These are phyloP conservation scores for Actinomortierella ambigua DNA, from an alignment of 371 early-diverging fungal species.

Conservation along the genomic window DNA sequence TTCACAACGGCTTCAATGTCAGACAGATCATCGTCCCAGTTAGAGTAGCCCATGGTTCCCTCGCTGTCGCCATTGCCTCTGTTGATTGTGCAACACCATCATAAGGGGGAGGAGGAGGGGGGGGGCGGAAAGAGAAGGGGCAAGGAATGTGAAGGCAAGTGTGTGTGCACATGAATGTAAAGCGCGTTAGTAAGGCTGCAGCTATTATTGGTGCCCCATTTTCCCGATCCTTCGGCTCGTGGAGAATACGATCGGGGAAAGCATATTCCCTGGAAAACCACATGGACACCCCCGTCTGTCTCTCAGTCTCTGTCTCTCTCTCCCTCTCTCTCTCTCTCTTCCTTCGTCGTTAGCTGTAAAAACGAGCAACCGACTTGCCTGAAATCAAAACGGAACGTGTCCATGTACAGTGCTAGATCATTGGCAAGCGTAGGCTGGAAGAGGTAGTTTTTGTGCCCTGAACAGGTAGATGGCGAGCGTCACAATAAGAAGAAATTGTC, in stretches of 20 bases:
- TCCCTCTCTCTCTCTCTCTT: background rate
- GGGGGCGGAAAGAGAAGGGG: background rate
- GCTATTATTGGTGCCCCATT: too few species aligned
- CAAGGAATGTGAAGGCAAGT: background rate
- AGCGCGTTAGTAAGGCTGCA: background rate
- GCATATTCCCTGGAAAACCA: too few species aligned
- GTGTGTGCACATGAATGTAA: background rate
- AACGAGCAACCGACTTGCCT: constrained; percentile 38
- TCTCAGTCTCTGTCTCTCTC: too few species aligned
- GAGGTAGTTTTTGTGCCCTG: constrained; percentile 69
- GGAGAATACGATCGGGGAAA: too few species aligned
- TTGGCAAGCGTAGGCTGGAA: constrained; percentile 61
- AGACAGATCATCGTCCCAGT: constrained; percentile 56
- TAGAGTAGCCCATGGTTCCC: constrained; percentile 56
- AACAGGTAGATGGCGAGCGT: background rate
- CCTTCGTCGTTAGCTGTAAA: too few species aligned
- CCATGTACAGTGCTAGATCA: constrained; percentile 50
- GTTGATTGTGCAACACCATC: background rate
- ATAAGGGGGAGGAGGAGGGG: background rate
- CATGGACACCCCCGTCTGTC: too few species aligned
- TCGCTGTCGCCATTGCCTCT: constrained; percentile 64
- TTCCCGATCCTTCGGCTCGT: too few species aligned
- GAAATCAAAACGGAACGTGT: constrained; percentile 65
- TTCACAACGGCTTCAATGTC: constrained; percentile 59
- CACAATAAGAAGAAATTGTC: background rate